Evolutionary conservation across 768 basidiomycete species (phyloP).

Genomic region (Suillus subluteus): DNA sequence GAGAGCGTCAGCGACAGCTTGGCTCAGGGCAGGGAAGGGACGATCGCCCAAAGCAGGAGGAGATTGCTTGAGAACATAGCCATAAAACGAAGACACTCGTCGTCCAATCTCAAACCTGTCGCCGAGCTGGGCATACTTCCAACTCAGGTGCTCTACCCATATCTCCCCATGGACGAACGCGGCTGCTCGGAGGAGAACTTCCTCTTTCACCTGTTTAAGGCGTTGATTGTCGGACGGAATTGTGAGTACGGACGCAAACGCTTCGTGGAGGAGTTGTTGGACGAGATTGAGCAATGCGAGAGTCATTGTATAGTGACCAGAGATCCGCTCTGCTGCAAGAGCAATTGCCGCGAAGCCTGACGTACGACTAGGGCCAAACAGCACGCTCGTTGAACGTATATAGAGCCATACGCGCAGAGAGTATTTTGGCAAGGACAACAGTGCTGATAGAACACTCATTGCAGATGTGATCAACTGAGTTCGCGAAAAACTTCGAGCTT

Average conservation of each 20-base stretch:
- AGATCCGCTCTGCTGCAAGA: slow-evolving; percentile 69
- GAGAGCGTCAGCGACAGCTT: slow-evolving; percentile 69
- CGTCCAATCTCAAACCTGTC: slow-evolving; percentile 85
- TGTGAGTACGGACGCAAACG: slow-evolving; percentile 52
- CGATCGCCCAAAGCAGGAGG: slow-evolving; percentile 55
- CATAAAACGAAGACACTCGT: slow-evolving; percentile 67
- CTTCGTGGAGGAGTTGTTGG: slow-evolving; percentile 75
- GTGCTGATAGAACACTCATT: slow-evolving; percentile 77
- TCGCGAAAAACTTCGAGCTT: slow-evolving; percentile 46
- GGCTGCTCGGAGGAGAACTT: slow-evolving; percentile 78
- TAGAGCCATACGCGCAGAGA: slow-evolving; percentile 90
- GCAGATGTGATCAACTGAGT: slow-evolving; percentile 76
- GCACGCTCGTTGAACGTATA: slow-evolving; percentile 73
- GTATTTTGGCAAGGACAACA: slow-evolving; percentile 73
- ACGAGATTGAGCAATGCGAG: slow-evolving; percentile 77
- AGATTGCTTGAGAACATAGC: slow-evolving; percentile 64
- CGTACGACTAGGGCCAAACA: slow-evolving; percentile 68
- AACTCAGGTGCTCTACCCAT: slow-evolving; percentile 84
- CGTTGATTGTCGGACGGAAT: slow-evolving; percentile 59
- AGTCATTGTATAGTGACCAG: slow-evolving; percentile 83
- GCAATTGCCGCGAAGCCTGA: slow-evolving; percentile 64
- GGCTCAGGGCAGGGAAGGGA: slow-evolving; percentile 64
- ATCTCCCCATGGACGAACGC: slow-evolving; percentile 84
- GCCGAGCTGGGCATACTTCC: slow-evolving; percentile 84
- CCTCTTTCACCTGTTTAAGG: slow-evolving; percentile 77